These are phyloP conservation scores for Patellaria atrata DNA, from an alignment of 495 filamentous ascomycete species.

Conservation along the genomic window DNA sequence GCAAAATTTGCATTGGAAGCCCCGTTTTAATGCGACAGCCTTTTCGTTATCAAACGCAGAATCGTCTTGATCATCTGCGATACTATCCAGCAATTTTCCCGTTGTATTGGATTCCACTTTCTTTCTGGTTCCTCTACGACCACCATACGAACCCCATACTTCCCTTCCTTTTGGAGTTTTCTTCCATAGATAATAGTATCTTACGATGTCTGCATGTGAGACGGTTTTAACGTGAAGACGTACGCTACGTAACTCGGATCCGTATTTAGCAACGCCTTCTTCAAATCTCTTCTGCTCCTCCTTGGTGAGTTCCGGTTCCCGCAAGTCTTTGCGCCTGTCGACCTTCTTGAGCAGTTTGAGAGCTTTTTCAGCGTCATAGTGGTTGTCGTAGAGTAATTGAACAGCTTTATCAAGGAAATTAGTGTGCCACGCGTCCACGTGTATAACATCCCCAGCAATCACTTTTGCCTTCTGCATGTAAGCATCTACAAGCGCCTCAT, in stretches of 20 bases:
- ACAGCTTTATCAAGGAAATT: conserved; percentile 83
- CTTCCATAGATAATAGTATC: conserved; percentile 98
- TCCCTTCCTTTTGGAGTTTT: conserved; percentile 73
- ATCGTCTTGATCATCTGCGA: conserved; percentile 86
- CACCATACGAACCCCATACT: conserved; percentile 80
- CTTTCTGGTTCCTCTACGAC: conserved; percentile 77
- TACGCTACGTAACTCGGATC: conserved; percentile 75
- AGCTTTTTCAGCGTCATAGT: conserved; percentile 58
- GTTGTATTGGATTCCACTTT: conserved; percentile 47
- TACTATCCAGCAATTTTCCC: conserved; percentile 72
- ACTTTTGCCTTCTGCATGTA: conserved; percentile 58
- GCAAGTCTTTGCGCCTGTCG: conserved; percentile 59
- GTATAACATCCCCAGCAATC: conserved; percentile 45
- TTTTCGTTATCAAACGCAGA: conserved; percentile 93
- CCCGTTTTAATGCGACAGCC: conserved; percentile 58
- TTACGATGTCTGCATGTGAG: conserved; percentile 61
- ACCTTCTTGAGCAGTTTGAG: conserved; percentile 52
- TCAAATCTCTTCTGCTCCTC: conserved; percentile 81
- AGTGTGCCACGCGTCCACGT: conserved; percentile 38
- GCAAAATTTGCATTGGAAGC: conserved; percentile 94
- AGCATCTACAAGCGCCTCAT: conserved; percentile 45
- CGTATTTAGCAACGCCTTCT: conserved; percentile 79
- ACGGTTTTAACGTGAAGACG: conserved; percentile 76
- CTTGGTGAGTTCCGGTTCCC: conserved; percentile 66
- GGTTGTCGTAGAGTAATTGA: conserved; percentile 52